Conservation (phyloP, 148 eudicot genomes). For the Bassia scoparia region DNA sequence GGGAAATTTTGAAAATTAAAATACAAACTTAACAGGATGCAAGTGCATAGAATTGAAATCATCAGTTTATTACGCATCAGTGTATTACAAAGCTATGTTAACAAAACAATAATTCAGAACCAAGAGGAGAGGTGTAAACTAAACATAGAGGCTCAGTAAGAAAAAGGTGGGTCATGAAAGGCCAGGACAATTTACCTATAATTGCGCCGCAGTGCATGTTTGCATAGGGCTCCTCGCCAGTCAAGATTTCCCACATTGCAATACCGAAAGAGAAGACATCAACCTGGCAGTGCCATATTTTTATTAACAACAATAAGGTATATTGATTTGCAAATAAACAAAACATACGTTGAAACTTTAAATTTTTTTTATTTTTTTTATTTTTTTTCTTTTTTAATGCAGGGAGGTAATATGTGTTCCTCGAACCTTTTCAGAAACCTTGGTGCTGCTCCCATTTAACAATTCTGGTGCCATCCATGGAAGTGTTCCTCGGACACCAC, state of each 20-base stretch:
- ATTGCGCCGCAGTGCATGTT: conserved; percentile 96
- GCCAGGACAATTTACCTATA: conserved; percentile 52
- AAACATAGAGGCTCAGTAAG: not conserved
- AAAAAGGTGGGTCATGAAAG: not conserved
- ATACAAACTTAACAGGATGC: not conserved
- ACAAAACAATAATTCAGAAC: not conserved
- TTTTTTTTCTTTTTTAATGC: too few species aligned
- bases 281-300: conserved; percentile 51
- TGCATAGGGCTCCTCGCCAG: conserved; percentile 90
- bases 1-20: not conserved
- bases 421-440: conserved; percentile 86
- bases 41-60: not conserved
- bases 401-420: not conserved
- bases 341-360: too few species aligned
- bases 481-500: conserved; percentile 95
- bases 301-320: not conserved
- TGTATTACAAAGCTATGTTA: not conserved
- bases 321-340: not conserved
- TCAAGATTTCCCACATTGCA: conserved; percentile 88
- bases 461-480: conserved; percentile 99
- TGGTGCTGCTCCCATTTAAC: conserved; percentile 81
- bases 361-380: too few species aligned
- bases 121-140: not conserved
- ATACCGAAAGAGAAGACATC: conserved; percentile 97
- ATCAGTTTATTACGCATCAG: not conserved